Evolutionary conservation across 140 eudicot genomes (phyloP), one percentile per base, ranked within the genome.

Genomic region (Ambrosia hybrid): DNA sequence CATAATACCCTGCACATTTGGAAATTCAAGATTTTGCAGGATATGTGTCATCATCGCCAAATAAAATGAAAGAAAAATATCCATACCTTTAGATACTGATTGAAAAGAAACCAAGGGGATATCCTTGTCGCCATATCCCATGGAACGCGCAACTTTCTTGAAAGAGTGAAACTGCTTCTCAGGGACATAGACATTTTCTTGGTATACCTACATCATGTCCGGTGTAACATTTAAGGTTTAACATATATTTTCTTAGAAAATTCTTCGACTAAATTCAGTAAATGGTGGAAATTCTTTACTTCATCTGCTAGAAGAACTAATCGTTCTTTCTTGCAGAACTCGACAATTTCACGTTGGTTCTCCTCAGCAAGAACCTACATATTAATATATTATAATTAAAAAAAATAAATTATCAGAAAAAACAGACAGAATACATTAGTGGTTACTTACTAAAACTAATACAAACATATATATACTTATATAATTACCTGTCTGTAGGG

Each of bases 231-330:
- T 6, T 0, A 10, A 33, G 4, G 16, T n/a, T 41, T 36, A 21
- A 56, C 61, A 56, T 56, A 56, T 33, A 53, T 53, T 17, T 57
- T 21, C 37, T 9, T 57, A 21, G 4, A 57, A 39, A 5, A 71
- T 57, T 11, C 2, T 59, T 15, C 14, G 8, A 34, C 13, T 4
- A 73, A 34, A 30, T 43, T 38, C n/a, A n/a, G n/a, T n/a, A n/a
- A n/a, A n/a, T n/a, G n/a, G 43, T 10, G 71, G 14, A 61, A 60
- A 66, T 68, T 56, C 57, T 66, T 70, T 65, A 91, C 96, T 89
- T 94, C 96, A 72, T 94, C 99, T 16, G 99, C 97, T 71, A 88
- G 79, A 79, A 94, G 99, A 75, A 94, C 96, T 72, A 90, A 83
- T n/a, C 93, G 88, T 80, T 94, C 99, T 48, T 80, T 81, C 83